Conservation (phyloP, 2,329 filamentous ascomycete species). For the Fusarium robinianum region DNA sequence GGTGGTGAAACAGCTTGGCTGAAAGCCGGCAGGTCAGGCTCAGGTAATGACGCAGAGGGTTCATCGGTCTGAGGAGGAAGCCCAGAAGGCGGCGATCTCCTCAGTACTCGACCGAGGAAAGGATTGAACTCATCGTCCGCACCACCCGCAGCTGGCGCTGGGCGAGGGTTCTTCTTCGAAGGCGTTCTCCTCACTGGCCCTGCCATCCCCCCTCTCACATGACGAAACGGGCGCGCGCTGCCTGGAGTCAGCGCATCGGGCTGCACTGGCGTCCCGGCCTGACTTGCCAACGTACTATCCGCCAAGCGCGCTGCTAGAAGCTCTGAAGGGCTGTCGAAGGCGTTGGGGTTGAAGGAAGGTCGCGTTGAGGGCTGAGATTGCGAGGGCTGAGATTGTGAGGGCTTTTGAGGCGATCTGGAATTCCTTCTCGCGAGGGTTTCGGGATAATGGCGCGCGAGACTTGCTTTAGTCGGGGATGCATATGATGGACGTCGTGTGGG, state of each 20-base stretch:
- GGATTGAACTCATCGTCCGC: constrained; percentile 39
- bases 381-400: constrained; percentile 17
- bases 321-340: constrained; percentile 36
- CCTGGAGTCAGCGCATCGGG: constrained; percentile 14
- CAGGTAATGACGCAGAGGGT: constrained; percentile 24
- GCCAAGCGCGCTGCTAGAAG: constrained; percentile 39
- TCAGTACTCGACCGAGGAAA: constrained; percentile 37
- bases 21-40: constrained; percentile 13
- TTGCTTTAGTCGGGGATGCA: constrained; percentile 69
- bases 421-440: constrained; percentile 56
- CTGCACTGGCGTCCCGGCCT: constrained; percentile 26
- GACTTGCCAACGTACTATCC: constrained; percentile 31
- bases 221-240: constrained; percentile 22
- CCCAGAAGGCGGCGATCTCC: constrained; percentile 41
- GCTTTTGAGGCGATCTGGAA: constrained; percentile 44
- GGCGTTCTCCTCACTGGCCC: constrained; percentile 47
- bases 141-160: constrained; percentile 50
- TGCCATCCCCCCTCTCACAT: constrained; percentile 40
- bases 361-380: constrained; percentile 5
- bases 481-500: constrained; percentile 61
- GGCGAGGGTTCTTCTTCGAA: constrained; percentile 50
- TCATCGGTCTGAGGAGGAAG: constrained; percentile 8
- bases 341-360: constrained; percentile 25
- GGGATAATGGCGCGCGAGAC: constrained; percentile 64
- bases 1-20: constrained; percentile 7